Evolutionary conservation across 1,284 basidiomycete genomes (phyloP), one percentile per base, ranked within the genome.

Genomic region (Boletus smithii): DNA sequence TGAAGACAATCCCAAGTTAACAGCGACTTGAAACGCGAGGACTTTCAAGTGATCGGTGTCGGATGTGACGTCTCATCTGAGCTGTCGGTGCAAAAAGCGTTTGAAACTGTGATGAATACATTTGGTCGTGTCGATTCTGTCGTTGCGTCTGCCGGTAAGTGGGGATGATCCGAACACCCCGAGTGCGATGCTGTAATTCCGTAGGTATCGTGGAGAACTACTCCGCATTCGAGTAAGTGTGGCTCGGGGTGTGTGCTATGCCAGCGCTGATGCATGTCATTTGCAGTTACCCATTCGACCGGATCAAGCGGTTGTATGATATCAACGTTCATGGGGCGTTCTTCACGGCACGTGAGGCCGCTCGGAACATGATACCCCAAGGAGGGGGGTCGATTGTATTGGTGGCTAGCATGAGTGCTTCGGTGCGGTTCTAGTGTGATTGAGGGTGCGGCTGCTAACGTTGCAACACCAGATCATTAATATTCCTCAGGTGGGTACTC

Each of bases 281-380:
- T 51, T 20, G 33, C 50, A 88, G 87, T 48, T 91, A 95, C 72
- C 92, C 93, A 4, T 81, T 83, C 49, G 85, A 90, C 56, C 83
- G 86, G 51, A 83, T 91, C 57, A 85, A 85, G 66, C 81, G 83
- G 37, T 73, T 98, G 44, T 88, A 89, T 62, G 91, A 93, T 63
- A 85, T 97, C 74, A 97, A 98, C 66, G 88, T 98, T 46, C 91
- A 95, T 65, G 94, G 93, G 43, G 80, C 84, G 14, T 93, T 91
- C 74, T 95, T 87, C 73, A 95, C 93, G 26, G 95, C 95, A 4
- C 84, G 94, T 23, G 93, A 97, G 69, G 94, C 90, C 1, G 91
- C 92, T 55, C 69, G 85, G 65, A 71, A 78, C 66, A 90, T 90
- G 88, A 84, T 89, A 55, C 80, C 83, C 13, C 73, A 78, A 46